Base-by-base conservation (phyloP, 2,329 filamentous ascomycete genomes). In the Cladosporium sp. region DNA sequence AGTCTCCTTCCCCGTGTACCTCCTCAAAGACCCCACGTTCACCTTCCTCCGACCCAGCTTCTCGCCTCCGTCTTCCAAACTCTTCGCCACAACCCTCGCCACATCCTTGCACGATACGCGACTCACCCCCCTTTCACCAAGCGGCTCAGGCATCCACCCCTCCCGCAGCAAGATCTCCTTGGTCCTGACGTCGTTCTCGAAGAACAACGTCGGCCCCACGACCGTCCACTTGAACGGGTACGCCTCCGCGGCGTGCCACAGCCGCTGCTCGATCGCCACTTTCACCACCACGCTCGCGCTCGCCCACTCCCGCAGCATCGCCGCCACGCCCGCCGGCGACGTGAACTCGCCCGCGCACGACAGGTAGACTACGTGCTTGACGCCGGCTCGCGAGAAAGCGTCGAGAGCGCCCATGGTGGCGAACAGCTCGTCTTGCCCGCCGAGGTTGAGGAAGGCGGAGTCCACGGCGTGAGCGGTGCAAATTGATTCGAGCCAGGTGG, bases 331-430 rank as follows among this genome's bases (percentile, higher is more conserved):
- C n/a, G 49, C 3, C 16, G 61, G 61, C 16, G 28, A 37, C 2
- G 61, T 63, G 14, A 63, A 55, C 35, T 63, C 61, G 2, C 61
- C 61, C 35, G 61, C 61, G 26, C 23, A 29, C 7, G 61, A 63
- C 3, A 63, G 26, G 50, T 63, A 63, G 4, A 78, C 37, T 79
- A 80, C 62, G 79, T 81, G 73, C 77, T 81, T 52, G 79, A 79
- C 40, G 73, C 77, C 46, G 72, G 81, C 33, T 74, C 78, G 6
- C 80, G 83, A 57, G n/a, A 63, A 63, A 87, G 88, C 12, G 84
- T 97, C 53, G 88, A 96, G 74, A 2, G 61, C 61, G 23, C 50
- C 50, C 5, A 63, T 35, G 18, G 61, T 55, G 5, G 61, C 56
- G 50, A 44, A 56, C 4, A 63, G 37, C 37, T 63, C 61, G 61